A percentile compares a stretch with the other conserved stretches of the same genome.
Conservation (phyloP, 2,329 filamentous ascomycete genomes). For the Fusarium sp. region DNA sequence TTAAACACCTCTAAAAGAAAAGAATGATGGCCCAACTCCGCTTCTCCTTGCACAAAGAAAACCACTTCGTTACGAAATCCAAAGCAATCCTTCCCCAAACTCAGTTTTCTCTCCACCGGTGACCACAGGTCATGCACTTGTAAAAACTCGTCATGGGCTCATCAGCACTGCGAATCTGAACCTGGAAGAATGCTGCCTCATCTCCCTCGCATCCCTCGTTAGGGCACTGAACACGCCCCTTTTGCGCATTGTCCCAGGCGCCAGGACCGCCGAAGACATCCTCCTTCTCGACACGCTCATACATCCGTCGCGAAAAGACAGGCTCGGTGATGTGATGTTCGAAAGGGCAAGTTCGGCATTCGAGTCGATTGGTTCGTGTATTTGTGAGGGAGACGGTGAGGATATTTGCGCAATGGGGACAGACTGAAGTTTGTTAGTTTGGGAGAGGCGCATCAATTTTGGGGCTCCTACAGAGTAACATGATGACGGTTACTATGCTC, state of each 20-base stretch:
- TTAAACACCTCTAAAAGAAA: conserved; percentile 7
- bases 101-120: conserved; percentile 73
- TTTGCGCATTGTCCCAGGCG: conserved; percentile 91
- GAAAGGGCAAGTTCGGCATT: conserved; percentile 95
- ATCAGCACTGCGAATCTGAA: conserved; percentile 97
- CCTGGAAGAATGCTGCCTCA: conserved; percentile 92
- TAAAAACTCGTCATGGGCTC: conserved; percentile 98
- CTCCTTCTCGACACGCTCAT: conserved; percentile 87
- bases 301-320: conserved; percentile 83
- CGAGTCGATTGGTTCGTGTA: conserved; percentile 78
- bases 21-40: conserved; percentile 17
- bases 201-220: conserved; percentile 80
- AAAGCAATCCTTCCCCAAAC: neutral
- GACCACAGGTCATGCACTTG: conserved; percentile 76
- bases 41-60: conserved; percentile 33
- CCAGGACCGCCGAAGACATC: conserved; percentile 88
- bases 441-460: conserved; percentile 1
- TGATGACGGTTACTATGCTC: conserved; percentile 46
- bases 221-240: conserved; percentile 82
- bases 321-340: conserved; percentile 81
- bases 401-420: conserved; percentile 84
- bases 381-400: conserved; percentile 73
- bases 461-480: conserved; percentile 69
- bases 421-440: conserved; percentile 62
- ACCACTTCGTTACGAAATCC: conserved; percentile 6